phyloP scores from a whole-genome alignment of 2,329 filamentous ascomycete genomes.

The Grosmannia clavigera region DNA sequence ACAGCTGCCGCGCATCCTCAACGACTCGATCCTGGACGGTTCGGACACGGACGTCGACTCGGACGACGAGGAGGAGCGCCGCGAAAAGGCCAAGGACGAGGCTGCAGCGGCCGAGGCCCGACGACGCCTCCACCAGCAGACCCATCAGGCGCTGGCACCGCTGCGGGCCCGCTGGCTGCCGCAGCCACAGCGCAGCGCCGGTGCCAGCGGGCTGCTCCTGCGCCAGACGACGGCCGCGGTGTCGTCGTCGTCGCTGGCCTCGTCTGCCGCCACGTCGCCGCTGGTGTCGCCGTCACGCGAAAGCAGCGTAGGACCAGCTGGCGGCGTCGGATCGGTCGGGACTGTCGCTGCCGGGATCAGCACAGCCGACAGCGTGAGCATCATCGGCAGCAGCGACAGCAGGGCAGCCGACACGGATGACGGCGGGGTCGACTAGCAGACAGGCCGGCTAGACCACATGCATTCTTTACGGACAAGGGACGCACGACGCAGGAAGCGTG shows the following conservation, averaged over 20 bases:
- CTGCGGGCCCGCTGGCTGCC: constrained; percentile 11
- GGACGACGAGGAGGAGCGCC: constrained; percentile 23
- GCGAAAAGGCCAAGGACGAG: constrained; percentile 5
- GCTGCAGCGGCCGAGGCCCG: background rate
- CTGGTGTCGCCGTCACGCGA: background rate
- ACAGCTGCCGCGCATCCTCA: background rate
- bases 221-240: background rate
- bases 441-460: background rate
- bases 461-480: too few relatives aligned
- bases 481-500: too few relatives aligned
- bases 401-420: constrained; percentile 1
- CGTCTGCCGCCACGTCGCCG: background rate
- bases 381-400: too few relatives aligned
- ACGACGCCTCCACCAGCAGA: background rate
- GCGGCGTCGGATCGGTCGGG: too few relatives aligned
- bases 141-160: constrained; percentile 3
- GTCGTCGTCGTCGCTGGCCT: background rate
- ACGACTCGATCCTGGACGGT: constrained; percentile 14
- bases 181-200: background rate
- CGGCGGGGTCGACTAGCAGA: background rate
- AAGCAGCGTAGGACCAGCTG: background rate
- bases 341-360: background rate
- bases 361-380: background rate
- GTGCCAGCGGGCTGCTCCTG: constrained; percentile 8
- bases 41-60: background rate